Evolutionary conservation across 805 yeast species (phyloP).

Genomic region (Candida methanosorbosa): DNA sequence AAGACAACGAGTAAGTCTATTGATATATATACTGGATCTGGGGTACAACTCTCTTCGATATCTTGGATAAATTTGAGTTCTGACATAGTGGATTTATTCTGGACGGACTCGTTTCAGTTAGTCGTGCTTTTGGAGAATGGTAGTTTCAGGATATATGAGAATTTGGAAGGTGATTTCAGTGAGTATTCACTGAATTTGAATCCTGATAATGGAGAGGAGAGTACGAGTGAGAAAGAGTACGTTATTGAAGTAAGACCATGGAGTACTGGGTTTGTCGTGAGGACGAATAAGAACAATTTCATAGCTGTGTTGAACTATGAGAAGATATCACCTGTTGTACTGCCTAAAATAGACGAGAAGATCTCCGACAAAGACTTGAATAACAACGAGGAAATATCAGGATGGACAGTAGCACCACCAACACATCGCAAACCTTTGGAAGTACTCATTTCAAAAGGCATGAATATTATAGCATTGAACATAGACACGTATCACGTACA

Average conservation of each 20-base stretch:
- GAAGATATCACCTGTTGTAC: conserved; percentile 20
- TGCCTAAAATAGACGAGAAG: conserved; percentile 7
- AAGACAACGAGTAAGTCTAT: conserved; percentile 11
- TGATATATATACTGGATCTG: conserved; percentile 27
- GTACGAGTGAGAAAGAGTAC: conserved; percentile 1
- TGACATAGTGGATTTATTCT: conserved; percentile 43
- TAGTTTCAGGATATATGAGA: conserved; percentile 47
- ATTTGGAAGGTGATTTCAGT: conserved; percentile 58
- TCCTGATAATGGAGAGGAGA: background rate
- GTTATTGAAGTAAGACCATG: conserved; percentile 30
- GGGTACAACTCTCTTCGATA: conserved; percentile 19
- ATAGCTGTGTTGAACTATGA: conserved; percentile 29
- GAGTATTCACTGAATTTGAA: conserved; percentile 34
- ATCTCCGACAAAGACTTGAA: too few relatives aligned
- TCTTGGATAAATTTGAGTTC: conserved; percentile 42
- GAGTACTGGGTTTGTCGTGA: conserved; percentile 35
- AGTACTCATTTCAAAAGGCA: conserved; percentile 3
- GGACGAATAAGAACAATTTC: conserved; percentile 33
- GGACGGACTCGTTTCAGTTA: conserved; percentile 45
- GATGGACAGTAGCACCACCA: conserved; percentile 17
- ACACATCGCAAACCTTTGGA: conserved; percentile 6
- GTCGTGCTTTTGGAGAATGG: conserved; percentile 47
- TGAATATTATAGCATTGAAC: too few relatives aligned
- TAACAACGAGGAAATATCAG: conserved; percentile 4
- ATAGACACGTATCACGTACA: too few relatives aligned